Percentiles rank a stretch among this genome's conserved stretches.
These are phyloP conservation scores for Pseudoperonospora humuli DNA, from an alignment of 352 stramenopile species.

Conservation along the genomic window DNA sequence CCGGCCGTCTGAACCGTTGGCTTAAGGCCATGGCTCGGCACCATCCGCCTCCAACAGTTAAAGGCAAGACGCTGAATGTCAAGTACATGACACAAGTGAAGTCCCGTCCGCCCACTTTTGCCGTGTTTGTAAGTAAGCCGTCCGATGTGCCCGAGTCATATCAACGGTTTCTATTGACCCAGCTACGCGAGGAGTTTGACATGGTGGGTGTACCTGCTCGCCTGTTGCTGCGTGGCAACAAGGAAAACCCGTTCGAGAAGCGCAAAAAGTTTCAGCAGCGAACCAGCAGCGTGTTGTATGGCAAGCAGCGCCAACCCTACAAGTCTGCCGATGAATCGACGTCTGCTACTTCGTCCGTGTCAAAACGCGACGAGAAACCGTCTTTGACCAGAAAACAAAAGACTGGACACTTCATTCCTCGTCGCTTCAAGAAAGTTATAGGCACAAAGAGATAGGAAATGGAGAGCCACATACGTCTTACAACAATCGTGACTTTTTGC, in stretches of 20 bases:
- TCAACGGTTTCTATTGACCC: slow-evolving; percentile 65
- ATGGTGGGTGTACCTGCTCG: slow-evolving; percentile 77
- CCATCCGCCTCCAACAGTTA: slow-evolving; percentile 71
- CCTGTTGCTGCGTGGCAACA: slow-evolving; percentile 67
- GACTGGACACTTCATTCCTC: slow-evolving; percentile 31
- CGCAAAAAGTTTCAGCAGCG: slow-evolving; percentile 78
- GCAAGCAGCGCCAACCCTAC: slow-evolving; percentile 38
- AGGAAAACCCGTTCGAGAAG: slow-evolving; percentile 79
- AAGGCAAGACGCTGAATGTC: slow-evolving; percentile 80
- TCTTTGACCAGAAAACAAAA: slow-evolving; percentile 34
- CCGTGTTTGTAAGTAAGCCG: slow-evolving; percentile 76
- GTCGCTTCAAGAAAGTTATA: slow-evolving; percentile 37
- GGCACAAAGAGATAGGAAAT: neutral
- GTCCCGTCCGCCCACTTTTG: slow-evolving; percentile 71
- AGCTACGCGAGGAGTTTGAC: slow-evolving; percentile 78
- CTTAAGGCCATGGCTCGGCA: slow-evolving; percentile 78
- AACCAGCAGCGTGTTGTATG: slow-evolving; percentile 51
- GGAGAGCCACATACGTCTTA: slow-evolving; percentile 2
- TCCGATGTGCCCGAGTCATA: slow-evolving; percentile 69
- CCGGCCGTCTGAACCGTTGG: slow-evolving; percentile 71
- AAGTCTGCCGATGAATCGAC: slow-evolving; percentile 1
- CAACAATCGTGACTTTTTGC: neutral
- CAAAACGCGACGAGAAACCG: slow-evolving; percentile 15
- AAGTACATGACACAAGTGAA: slow-evolving; percentile 87
- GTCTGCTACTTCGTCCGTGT: neutral